Evolutionary conservation across 1,284 basidiomycete species (phyloP).

Genomic region (Boletus albobrunnescens): DNA sequence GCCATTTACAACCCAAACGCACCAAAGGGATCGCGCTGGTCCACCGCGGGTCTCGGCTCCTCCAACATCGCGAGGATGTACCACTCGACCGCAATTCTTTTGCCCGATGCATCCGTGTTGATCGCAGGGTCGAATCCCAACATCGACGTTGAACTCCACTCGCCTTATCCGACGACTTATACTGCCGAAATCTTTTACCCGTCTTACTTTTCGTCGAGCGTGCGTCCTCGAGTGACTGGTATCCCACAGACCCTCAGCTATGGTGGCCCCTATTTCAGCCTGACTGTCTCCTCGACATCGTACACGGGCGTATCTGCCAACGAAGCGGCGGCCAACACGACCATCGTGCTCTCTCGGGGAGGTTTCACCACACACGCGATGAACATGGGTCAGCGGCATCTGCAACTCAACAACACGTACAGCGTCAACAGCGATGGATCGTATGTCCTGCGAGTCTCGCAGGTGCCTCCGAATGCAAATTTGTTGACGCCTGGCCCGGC

Average conservation of each 20-base stretch:
- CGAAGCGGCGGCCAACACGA: conserved; percentile 71
- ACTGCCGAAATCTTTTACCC: conserved; percentile 87
- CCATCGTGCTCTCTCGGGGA: conserved; percentile 76
- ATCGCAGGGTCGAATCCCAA: conserved; percentile 94
- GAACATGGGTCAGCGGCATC: conserved; percentile 86
- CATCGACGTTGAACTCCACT: conserved; percentile 74
- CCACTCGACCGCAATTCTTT: conserved; percentile 85
- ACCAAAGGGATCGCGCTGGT: conserved; percentile 68
- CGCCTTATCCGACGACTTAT: conserved; percentile 82
- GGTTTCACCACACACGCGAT: conserved; percentile 95
- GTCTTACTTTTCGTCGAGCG: conserved; percentile 69
- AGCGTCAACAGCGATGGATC: conserved; percentile 76
- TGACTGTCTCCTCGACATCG: conserved; percentile 57
- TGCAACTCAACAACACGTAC: conserved; percentile 79
- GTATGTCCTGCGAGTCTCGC: conserved; percentile 71
- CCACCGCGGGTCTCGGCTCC: conserved; percentile 56
- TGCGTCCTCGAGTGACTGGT: conserved; percentile 69
- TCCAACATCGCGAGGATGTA: conserved; percentile 76
- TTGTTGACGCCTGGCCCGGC: conserved; percentile 85
- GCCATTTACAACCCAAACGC: conserved; percentile 75
- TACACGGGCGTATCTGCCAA: conserved; percentile 67
- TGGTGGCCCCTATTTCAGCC: conserved; percentile 78
- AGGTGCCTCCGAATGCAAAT: conserved; percentile 78
- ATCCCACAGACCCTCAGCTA: conserved; percentile 75
- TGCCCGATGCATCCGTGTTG: conserved; percentile 83